Percentiles rank a stretch among this genome's conserved stretches.
These are phyloP conservation scores for Gossypium thurberi DNA, from an alignment of 345 rosid species.

Conservation along the genomic window DNA sequence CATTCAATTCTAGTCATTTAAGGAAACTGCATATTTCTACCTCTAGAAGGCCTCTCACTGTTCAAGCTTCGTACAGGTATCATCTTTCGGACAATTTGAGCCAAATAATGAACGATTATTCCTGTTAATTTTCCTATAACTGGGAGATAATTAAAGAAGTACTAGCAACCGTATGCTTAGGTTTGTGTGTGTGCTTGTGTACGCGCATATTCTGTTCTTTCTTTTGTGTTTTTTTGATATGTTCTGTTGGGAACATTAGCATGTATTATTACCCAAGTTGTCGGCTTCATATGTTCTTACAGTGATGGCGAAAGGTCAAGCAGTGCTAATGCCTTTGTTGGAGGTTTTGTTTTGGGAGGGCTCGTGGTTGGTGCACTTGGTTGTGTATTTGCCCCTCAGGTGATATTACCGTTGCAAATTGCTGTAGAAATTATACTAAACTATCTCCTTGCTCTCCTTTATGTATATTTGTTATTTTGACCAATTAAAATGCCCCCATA, in stretches of 20 bases:
- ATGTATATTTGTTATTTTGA: background rate
- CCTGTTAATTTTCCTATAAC: background rate
- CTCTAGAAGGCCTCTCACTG: slow-evolving; percentile 37
- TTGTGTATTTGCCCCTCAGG: slow-evolving; percentile 96
- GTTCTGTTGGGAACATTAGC: background rate
- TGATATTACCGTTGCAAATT: slow-evolving; percentile 18
- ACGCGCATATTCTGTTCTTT: background rate
- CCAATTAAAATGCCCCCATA: background rate
- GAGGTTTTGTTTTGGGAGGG: slow-evolving; percentile 92
- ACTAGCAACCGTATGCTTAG: background rate
- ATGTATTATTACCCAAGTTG: background rate
- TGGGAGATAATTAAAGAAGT: background rate
- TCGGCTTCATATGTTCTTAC: slow-evolving; percentile 16
- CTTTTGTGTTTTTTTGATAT: background rate
- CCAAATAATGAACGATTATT: background rate
- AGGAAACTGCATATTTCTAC: slow-evolving; percentile 35
- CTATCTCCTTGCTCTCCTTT: background rate
- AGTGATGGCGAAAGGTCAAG: slow-evolving; percentile 64
- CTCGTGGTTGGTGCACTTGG: slow-evolving; percentile 86
- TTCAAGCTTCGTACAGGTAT: slow-evolving; percentile 73
- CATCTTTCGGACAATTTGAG: background rate
- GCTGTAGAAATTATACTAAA: background rate
- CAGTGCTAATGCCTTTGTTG: slow-evolving; percentile 59
- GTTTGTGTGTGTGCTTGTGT: background rate
- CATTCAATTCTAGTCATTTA: slow-evolving; percentile 30